A percentile compares a stretch with the other conserved stretches of the same genome.
Evolutionary conservation across 768 basidiomycete species (phyloP).

Genomic region (Mycena latifolia): DNA sequence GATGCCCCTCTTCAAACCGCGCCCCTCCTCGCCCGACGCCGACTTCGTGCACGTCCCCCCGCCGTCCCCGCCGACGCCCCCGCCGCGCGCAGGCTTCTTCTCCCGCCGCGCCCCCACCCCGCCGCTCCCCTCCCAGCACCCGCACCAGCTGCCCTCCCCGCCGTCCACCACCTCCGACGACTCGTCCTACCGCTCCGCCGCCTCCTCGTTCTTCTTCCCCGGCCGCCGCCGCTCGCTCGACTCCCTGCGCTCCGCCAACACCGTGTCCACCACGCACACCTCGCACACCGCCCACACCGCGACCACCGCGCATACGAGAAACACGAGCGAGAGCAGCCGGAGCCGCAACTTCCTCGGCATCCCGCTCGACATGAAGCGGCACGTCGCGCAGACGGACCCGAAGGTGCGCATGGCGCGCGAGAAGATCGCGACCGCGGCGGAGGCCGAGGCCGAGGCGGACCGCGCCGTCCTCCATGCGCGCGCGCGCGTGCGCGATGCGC

Average conservation of each 20-base stretch:
- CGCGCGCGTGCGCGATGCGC: conserved; percentile 59
- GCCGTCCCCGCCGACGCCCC: no score
- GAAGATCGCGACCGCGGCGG: conserved; percentile 63
- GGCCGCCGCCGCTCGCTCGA: conserved; percentile 13
- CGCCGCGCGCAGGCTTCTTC: conserved; percentile 4
- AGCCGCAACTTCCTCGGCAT: neutral
- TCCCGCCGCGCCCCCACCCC: no score
- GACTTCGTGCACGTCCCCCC: neutral
- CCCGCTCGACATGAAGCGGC: neutral
- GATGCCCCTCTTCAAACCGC: conserved; percentile 44
- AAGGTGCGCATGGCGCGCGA: conserved; percentile 61
- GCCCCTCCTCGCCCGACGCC: conserved; percentile 11
- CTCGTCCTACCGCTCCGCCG: conserved; percentile 29
- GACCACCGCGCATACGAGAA: no score
- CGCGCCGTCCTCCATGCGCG: conserved; percentile 60
- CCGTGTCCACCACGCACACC: neutral
- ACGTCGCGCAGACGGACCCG: conserved; percentile 50
- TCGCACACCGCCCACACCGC: no score
- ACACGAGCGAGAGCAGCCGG: no score
- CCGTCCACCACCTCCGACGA: neutral
- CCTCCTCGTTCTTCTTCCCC: conserved; percentile 31
- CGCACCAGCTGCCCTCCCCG: no score
- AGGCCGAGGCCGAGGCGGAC: conserved; percentile 65
- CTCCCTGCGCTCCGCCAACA: neutral
- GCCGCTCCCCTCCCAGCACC: no score